Percentiles rank a stretch among this genome's conserved stretches.
phyloP scores from a whole-genome alignment of 768 basidiomycete genomes.

The Termitomyces titanicus region DNA sequence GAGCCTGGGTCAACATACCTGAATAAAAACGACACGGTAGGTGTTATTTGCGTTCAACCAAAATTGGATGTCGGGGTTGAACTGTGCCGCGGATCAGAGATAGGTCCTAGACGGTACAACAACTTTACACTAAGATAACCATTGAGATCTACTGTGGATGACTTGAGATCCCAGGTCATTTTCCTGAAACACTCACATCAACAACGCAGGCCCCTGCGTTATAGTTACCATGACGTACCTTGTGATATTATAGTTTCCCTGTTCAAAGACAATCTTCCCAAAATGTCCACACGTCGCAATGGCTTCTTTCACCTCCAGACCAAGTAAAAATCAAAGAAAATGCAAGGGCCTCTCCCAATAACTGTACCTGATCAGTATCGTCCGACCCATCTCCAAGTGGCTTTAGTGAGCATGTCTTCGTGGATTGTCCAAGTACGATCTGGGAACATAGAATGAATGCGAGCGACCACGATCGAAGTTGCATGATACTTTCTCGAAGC shows the following conservation, averaged over 20 bases:
- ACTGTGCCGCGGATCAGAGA: slow-evolving; percentile 28
- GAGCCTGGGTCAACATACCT: slow-evolving; percentile 29
- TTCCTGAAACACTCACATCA: slow-evolving; percentile 29
- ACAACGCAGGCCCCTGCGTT: background rate
- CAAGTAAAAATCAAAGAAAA: background rate
- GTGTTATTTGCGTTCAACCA: slow-evolving; percentile 55
- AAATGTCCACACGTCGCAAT: slow-evolving; percentile 45
- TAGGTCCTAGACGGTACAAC: background rate
- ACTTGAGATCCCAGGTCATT: slow-evolving; percentile 49
- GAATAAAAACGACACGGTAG: slow-evolving; percentile 60
- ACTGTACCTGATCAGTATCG: slow-evolving; percentile 34
- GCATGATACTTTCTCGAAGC: background rate
- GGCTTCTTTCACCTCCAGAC: slow-evolving; percentile 41
- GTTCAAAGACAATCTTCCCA: slow-evolving; percentile 41
- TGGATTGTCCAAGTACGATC: background rate
- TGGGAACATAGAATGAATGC: slow-evolving; percentile 1
- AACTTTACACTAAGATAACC: slow-evolving; percentile 39
- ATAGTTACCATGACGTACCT: slow-evolving; percentile 26
- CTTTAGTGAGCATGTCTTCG: slow-evolving; percentile 19
- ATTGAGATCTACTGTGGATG: slow-evolving; percentile 41
- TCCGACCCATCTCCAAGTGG: slow-evolving; percentile 36
- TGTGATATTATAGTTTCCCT: slow-evolving; percentile 49
- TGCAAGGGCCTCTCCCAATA: background rate
- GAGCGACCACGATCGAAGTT: background rate
- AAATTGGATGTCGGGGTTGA: slow-evolving; percentile 48